Percentiles rank a stretch among this genome's conserved stretches.
These are phyloP conservation scores for Phytophthora ramorum DNA, from an alignment of 352 stramenopile genomes.

Conservation along the genomic window DNA sequence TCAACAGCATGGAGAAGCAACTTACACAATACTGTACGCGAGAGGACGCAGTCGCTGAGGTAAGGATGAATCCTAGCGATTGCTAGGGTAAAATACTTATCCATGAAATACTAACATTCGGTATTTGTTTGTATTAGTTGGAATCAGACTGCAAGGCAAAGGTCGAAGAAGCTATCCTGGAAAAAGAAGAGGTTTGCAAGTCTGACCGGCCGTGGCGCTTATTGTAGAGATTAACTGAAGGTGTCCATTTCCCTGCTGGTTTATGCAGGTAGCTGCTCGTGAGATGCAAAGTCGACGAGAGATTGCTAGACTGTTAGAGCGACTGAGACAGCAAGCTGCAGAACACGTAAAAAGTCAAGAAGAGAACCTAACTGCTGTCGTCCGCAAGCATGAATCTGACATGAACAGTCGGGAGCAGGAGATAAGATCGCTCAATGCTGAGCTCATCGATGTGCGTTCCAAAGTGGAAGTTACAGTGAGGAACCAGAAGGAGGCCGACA, in stretches of 20 bases:
- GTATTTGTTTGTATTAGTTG: constrained; percentile 42
- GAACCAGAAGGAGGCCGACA: constrained; percentile 65
- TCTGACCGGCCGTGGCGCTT: background rate
- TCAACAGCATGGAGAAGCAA: constrained; percentile 87
- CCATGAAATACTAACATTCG: background rate
- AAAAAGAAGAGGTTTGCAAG: constrained; percentile 74
- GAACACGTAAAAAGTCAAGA: constrained; percentile 61
- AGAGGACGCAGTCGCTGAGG: constrained; percentile 78
- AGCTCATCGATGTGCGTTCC: constrained; percentile 57
- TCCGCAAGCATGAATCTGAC: constrained; percentile 49
- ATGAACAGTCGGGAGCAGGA: constrained; percentile 61
- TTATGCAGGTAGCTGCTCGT: constrained; percentile 56
- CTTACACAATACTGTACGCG: constrained; percentile 76
- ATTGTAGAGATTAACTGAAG: background rate
- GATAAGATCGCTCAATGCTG: constrained; percentile 48
- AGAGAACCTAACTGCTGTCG: constrained; percentile 38
- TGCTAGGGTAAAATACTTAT: background rate
- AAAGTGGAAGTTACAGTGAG: constrained; percentile 57
- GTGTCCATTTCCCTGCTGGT: background rate
- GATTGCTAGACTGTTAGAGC: constrained; percentile 71
- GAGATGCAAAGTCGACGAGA: constrained; percentile 74
- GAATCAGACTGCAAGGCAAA: constrained; percentile 75
- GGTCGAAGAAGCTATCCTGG: constrained; percentile 71
- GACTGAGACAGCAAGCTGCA: constrained; percentile 52
- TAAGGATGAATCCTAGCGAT: constrained; percentile 16